Evolutionary conservation across 306 rosid genomes (phyloP).

Genomic region (Vigna reflexopilosa): DNA sequence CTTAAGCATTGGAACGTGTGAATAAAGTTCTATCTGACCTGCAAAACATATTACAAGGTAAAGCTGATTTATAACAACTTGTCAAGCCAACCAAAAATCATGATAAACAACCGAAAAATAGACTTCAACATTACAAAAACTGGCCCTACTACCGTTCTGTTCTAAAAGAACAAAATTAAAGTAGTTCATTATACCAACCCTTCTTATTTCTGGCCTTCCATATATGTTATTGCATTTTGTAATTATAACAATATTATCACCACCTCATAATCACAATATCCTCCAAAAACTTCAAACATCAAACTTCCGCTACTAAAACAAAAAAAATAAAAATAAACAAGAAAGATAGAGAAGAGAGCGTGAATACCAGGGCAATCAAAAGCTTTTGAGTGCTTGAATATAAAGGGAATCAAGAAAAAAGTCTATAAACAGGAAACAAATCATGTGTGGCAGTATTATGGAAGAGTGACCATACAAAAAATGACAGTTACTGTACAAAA

Average conservation of each 20-base stretch:
- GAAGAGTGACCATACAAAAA: background rate
- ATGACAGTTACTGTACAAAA: constrained; percentile 15
- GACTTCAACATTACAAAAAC: background rate
- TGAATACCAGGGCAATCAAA: constrained; percentile 81
- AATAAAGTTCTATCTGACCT: constrained; percentile 96
- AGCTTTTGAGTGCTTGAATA: too few species aligned
- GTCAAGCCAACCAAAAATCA: constrained; percentile 15
- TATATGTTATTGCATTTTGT: background rate
- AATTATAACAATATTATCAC: background rate
- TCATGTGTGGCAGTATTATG: background rate
- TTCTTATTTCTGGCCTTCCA: constrained; percentile 24
- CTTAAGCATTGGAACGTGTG: constrained; percentile 85
- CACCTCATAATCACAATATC: constrained; percentile 9
- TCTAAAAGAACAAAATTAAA: background rate
- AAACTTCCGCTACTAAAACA: background rate
- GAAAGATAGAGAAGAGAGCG: constrained; percentile 8
- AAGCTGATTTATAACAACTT: constrained; percentile 17
- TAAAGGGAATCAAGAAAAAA: too few species aligned
- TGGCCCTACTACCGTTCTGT: constrained; percentile 7
- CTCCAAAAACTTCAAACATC: background rate
- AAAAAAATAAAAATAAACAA: background rate
- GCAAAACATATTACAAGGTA: constrained; percentile 40
- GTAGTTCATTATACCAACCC: background rate
- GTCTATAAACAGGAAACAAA: too few species aligned
- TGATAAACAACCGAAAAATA: constrained; percentile 8